phyloP scores from a whole-genome alignment of 768 basidiomycete species.

The Mycena albidolilacea region DNA sequence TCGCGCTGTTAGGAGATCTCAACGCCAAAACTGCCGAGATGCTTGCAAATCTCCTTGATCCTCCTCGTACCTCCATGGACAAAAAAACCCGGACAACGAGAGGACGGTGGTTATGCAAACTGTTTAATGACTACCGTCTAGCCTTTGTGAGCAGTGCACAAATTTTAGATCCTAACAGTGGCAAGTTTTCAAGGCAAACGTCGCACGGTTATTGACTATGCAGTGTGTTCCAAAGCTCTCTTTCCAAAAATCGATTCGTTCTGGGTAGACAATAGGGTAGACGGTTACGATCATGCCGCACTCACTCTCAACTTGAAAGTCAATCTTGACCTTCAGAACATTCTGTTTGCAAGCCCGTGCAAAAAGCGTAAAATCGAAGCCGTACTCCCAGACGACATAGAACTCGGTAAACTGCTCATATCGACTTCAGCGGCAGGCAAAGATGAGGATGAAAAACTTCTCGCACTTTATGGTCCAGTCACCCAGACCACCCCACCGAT shows the following conservation, averaged over 20 bases:
- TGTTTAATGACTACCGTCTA: slow-evolving; percentile 4
- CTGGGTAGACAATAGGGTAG: background rate
- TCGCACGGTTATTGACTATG: slow-evolving; percentile 7
- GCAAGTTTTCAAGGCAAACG: slow-evolving; percentile 10
- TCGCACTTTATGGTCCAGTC: background rate
- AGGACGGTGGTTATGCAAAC: background rate
- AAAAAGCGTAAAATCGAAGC: background rate
- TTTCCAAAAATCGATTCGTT: background rate
- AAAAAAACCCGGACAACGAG: background rate
- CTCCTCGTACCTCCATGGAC: background rate
- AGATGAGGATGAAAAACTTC: background rate
- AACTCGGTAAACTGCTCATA: background rate
- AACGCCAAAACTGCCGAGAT: background rate
- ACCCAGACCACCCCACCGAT: background rate
- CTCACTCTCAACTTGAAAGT: background rate
- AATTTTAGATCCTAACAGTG: slow-evolving; percentile 1
- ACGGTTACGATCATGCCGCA: background rate
- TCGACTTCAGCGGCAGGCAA: background rate
- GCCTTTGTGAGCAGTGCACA: slow-evolving; percentile 2
- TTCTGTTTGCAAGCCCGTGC: background rate
- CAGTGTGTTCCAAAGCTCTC: background rate
- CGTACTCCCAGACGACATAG: background rate
- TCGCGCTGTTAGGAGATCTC: background rate
- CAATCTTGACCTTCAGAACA: background rate
- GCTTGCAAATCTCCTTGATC: background rate